A percentile compares a stretch with the other conserved stretches of the same genome.
phyloP scores from a whole-genome alignment of 2,329 filamentous ascomycete species.

The Venturia nashicola region DNA sequence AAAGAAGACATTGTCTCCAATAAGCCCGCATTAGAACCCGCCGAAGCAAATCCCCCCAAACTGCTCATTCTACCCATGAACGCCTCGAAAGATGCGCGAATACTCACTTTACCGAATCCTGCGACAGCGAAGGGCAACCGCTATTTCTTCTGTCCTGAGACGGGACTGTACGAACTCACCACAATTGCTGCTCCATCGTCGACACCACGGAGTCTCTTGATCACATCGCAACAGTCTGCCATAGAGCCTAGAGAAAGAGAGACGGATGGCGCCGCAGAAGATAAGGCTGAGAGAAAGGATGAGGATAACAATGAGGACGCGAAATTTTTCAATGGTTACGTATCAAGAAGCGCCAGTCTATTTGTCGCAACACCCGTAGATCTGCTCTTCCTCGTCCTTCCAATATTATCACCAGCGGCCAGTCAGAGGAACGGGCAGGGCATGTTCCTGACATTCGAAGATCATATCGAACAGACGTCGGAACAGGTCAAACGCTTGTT shows the following conservation, averaged over 20 bases:
- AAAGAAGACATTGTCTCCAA: slow-evolving; percentile 12
- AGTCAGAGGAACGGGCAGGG: slow-evolving; percentile 39
- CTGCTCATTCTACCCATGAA: slow-evolving; percentile 46
- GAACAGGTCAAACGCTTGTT: slow-evolving; percentile 49
- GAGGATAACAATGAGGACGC: too few species aligned
- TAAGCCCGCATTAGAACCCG: slow-evolving; percentile 21
- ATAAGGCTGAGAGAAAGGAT: not conserved
- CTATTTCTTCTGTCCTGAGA: slow-evolving; percentile 47
- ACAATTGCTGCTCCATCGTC: slow-evolving; percentile 39
- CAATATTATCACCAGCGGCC: slow-evolving; percentile 44
- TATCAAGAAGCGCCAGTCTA: slow-evolving; percentile 60
- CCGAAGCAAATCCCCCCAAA: slow-evolving; percentile 33
- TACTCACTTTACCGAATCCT: slow-evolving; percentile 44
- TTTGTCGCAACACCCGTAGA: slow-evolving; percentile 77
- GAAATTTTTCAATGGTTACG: slow-evolving; percentile 28
- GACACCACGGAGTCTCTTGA: slow-evolving; percentile 42
- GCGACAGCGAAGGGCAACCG: slow-evolving; percentile 33
- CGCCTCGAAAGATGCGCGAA: slow-evolving; percentile 38
- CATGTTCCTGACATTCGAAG: slow-evolving; percentile 57
- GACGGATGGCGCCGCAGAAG: slow-evolving; percentile 5
- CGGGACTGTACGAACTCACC: slow-evolving; percentile 50
- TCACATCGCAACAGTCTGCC: slow-evolving; percentile 24
- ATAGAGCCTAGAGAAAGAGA: slow-evolving; percentile 12
- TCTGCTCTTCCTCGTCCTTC: slow-evolving; percentile 70
- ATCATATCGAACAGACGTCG: slow-evolving; percentile 53